phyloP scores from a whole-genome alignment of 2,329 filamentous ascomycete species.

The Fusarium robinianum region DNA sequence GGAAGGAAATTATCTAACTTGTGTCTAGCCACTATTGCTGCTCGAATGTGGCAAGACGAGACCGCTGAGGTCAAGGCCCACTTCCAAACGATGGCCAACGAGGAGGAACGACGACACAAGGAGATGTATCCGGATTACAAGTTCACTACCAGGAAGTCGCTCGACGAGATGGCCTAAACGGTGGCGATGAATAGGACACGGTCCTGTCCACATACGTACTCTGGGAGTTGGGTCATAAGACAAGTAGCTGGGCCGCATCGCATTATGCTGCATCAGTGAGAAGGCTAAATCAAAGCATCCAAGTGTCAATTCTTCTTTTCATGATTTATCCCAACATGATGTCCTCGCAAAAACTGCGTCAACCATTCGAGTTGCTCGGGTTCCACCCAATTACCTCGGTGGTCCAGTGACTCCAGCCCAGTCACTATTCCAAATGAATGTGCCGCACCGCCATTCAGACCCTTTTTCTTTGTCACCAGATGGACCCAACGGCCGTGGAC shows the following conservation, averaged over 20 bases:
- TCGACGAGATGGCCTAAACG: neutral
- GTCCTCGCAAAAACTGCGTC: too few relatives aligned
- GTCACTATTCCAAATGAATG: constrained; percentile 74
- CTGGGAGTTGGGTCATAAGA: neutral
- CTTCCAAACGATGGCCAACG: constrained; percentile 29
- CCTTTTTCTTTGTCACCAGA: constrained; percentile 82
- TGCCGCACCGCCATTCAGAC: constrained; percentile 85
- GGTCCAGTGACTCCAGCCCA: constrained; percentile 50
- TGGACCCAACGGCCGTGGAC: constrained; percentile 75
- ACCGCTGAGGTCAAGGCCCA: constrained; percentile 27
- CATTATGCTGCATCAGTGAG: neutral
- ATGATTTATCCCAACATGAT: neutral
- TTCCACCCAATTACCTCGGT: too few relatives aligned
- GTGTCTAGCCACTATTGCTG: constrained; percentile 35
- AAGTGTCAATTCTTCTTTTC: neutral
- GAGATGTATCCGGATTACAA: constrained; percentile 37
- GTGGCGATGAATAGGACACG: too few relatives aligned
- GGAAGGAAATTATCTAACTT: neutral
- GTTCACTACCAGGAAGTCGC: constrained; percentile 25
- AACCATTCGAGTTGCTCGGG: too few relatives aligned
- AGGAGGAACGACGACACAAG: constrained; percentile 37
- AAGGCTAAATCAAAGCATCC: constrained; percentile 3
- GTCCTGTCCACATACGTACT: neutral
- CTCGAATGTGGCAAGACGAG: constrained; percentile 38
- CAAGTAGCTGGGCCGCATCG: constrained; percentile 1